Evolutionary conservation across 345 rosid species (phyloP).

Genomic region (Aquilaria yunnanensis): DNA sequence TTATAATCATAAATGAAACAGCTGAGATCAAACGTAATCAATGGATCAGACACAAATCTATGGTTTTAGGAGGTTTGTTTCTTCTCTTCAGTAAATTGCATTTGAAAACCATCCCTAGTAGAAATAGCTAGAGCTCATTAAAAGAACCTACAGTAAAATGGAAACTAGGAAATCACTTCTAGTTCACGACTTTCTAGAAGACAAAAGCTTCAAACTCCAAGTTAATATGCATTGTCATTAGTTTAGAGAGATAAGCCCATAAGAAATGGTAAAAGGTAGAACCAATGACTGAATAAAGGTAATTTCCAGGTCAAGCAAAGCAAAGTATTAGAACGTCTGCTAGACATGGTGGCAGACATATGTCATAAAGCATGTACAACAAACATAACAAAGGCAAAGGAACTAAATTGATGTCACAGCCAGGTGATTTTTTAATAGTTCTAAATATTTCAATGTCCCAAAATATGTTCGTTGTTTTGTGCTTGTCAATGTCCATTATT

Average conservation of each 20-base stretch:
- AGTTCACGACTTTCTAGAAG: background rate
- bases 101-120: no score
- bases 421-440: background rate
- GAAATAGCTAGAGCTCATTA: no score
- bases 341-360: conserved; percentile 7
- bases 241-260: background rate
- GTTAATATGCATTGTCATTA: background rate
- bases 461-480: conserved; percentile 9
- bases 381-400: no score
- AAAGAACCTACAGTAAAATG: no score
- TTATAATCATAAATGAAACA: no score
- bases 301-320: background rate
- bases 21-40: no score
- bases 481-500: conserved; percentile 2
- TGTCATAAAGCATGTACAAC: background rate
- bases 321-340: conserved; percentile 1
- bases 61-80: no score
- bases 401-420: no score
- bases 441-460: conserved; percentile 8
- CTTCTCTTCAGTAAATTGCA: no score
- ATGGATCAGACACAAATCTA: no score
- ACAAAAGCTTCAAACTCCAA: background rate
- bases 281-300: background rate
- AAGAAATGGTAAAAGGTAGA: background rate
- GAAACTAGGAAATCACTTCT: background rate